These are phyloP conservation scores for Phialophora expanda DNA, from an alignment of 2,329 filamentous ascomycete species.

Conservation along the genomic window DNA sequence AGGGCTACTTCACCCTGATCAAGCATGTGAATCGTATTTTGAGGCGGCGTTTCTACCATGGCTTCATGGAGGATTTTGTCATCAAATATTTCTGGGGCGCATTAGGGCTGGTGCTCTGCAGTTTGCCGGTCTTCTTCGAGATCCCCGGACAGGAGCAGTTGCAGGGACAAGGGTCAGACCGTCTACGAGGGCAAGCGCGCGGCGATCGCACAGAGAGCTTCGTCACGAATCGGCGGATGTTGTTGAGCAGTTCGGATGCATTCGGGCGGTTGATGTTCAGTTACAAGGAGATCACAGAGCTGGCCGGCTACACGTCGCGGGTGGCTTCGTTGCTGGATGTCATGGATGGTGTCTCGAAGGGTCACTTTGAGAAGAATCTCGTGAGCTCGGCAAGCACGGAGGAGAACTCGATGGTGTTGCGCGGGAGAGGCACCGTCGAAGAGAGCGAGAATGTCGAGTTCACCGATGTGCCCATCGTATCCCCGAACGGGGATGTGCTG, in stretches of 20 bases:
- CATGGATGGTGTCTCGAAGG: slow-evolving; percentile 88
- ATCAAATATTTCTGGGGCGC: slow-evolving; percentile 99
- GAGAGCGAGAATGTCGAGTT: slow-evolving; percentile 87
- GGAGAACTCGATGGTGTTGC: slow-evolving; percentile 80
- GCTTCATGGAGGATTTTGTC: slow-evolving; percentile 99
- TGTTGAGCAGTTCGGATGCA: slow-evolving; percentile 91
- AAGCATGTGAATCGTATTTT: slow-evolving; percentile 98
- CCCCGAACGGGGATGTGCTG: slow-evolving; percentile 92
- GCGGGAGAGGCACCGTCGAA: slow-evolving; percentile 77
- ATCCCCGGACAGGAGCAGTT: slow-evolving; percentile 69
- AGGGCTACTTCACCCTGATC: slow-evolving; percentile 98
- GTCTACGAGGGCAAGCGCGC: background rate
- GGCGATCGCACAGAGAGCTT: slow-evolving; percentile 70
- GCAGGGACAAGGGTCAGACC: slow-evolving; percentile 46
- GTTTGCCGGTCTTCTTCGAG: slow-evolving; percentile 94
- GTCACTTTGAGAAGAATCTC: slow-evolving; percentile 94
- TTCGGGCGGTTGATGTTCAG: slow-evolving; percentile 97
- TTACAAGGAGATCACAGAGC: slow-evolving; percentile 94
- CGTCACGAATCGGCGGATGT: slow-evolving; percentile 89
- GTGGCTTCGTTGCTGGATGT: slow-evolving; percentile 89
- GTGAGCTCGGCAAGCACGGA: slow-evolving; percentile 85
- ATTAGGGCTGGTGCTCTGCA: slow-evolving; percentile 86
- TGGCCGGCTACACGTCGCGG: slow-evolving; percentile 92
- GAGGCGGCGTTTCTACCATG: slow-evolving; percentile 88
- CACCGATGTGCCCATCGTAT: slow-evolving; percentile 89